Evolutionary conservation across 129 eudicot species (phyloP).

Genomic region (Pseudognaphalium luteoalbum): DNA sequence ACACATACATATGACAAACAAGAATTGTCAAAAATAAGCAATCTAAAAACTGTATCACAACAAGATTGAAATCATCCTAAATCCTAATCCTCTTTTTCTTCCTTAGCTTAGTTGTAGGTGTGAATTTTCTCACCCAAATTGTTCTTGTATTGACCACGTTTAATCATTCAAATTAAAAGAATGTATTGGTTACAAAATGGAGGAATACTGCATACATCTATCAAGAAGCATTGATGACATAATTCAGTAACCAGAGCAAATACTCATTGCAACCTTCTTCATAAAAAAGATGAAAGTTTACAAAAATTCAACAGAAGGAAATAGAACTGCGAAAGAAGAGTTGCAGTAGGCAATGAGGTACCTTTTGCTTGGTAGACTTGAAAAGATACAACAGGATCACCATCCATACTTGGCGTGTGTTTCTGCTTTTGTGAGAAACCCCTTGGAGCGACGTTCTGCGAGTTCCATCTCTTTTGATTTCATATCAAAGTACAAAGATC

Average conservation of each 20-base stretch:
- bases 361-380: background rate
- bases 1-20: too few species aligned
- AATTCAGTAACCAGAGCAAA: background rate
- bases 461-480: slow-evolving; percentile 79
- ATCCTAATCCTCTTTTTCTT: too few species aligned
- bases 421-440: slow-evolving; percentile 93
- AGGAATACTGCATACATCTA: background rate
- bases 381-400: slow-evolving; percentile 40
- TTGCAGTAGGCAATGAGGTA: slow-evolving; percentile 1
- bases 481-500: slow-evolving; percentile 78
- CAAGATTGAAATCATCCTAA: too few species aligned
- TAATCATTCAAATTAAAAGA: background rate
- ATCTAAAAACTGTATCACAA: too few species aligned
- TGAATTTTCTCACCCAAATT: background rate
- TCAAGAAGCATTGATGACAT: background rate
- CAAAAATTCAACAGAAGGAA: slow-evolving; percentile 6
- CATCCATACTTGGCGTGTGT: slow-evolving; percentile 96
- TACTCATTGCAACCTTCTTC: background rate
- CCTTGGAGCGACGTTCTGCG: slow-evolving; percentile 77
- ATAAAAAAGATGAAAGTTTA: slow-evolving; percentile 11
- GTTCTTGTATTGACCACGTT: background rate
- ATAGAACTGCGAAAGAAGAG: background rate
- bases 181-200: background rate
- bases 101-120: too few species aligned
- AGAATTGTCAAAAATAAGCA: too few species aligned